These are phyloP conservation scores for Keithomyces neogunnii DNA, from an alignment of 2,329 filamentous ascomycete species.

Conservation along the genomic window DNA sequence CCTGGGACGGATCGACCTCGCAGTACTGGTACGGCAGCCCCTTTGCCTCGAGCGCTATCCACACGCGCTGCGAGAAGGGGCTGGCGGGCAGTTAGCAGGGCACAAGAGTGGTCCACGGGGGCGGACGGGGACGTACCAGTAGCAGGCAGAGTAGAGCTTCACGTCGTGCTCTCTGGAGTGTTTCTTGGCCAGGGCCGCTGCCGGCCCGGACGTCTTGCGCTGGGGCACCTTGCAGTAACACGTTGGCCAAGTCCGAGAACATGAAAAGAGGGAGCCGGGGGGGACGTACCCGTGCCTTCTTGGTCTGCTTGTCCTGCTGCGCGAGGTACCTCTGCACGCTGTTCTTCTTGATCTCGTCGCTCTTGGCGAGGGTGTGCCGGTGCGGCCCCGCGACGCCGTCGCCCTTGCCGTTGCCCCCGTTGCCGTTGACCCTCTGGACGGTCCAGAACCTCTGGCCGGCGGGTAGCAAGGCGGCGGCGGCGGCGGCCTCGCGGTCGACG, in stretches of 20 bases:
- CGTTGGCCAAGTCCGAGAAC: neutral
- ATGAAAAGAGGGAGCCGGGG: neutral
- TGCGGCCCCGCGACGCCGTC: conserved; percentile 65
- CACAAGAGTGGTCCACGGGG: conserved; percentile 1
- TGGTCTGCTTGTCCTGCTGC: conserved; percentile 57
- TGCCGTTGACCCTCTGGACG: conserved; percentile 70
- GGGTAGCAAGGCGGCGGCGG: conserved; percentile 14
- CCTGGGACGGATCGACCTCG: conserved; percentile 73
- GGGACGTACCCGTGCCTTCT: conserved; percentile 33
- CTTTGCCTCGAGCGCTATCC: conserved; percentile 81
- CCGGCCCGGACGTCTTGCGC: conserved; percentile 64
- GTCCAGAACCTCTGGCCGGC: conserved; percentile 57
- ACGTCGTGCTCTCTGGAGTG: conserved; percentile 63
- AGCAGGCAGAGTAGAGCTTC: conserved; percentile 75
- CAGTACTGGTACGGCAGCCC: conserved; percentile 75
- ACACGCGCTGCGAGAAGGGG: conserved; percentile 79
- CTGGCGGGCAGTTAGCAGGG: conserved; percentile 27
- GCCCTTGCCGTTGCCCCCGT: conserved; percentile 62
- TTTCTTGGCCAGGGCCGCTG: conserved; percentile 58
- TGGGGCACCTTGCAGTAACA: conserved; percentile 54
- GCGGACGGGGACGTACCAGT: conserved; percentile 51
- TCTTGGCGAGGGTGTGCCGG: conserved; percentile 63
- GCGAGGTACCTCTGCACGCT: conserved; percentile 60
- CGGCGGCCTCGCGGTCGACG: conserved; percentile 20
- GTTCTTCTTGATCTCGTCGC: conserved; percentile 75